Conservation (phyloP, 2,329 filamentous ascomycete species). For the Geosmithia putterillii region DNA sequence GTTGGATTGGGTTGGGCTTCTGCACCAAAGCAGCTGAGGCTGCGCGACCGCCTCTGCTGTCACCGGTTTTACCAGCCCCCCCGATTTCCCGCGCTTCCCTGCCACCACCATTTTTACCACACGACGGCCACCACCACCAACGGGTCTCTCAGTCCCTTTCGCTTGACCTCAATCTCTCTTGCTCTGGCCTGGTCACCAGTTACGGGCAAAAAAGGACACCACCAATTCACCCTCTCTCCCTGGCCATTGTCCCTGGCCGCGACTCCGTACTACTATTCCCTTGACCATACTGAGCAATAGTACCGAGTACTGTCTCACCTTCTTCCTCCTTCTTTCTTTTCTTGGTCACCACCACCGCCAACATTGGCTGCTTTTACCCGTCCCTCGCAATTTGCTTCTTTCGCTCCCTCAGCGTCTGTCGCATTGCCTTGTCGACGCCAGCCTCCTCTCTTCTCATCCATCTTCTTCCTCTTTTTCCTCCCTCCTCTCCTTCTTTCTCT, state of each 20-base stretch:
- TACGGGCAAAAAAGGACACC: neutral
- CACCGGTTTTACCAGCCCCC: conserved; percentile 5
- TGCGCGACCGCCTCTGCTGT: neutral
- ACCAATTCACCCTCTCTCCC: neutral
- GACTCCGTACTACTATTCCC: neutral
- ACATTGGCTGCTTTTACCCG: neutral
- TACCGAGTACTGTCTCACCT: neutral
- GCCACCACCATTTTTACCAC: conserved; percentile 6
- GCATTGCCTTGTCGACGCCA: neutral
- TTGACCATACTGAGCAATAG: no score
- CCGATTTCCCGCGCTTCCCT: conserved; percentile 4
- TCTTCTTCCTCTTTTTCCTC: no score
- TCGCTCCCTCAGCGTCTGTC: no score
- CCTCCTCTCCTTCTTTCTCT: no score
- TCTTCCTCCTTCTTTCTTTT: neutral
- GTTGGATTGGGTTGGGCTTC: no score
- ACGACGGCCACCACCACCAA: neutral
- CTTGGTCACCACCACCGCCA: neutral
- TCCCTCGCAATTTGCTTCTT: neutral
- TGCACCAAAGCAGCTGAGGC: no score
- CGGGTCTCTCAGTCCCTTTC: neutral
- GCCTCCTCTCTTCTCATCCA: neutral
- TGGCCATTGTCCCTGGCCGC: neutral
- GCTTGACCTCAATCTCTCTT: neutral
- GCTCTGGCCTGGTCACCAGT: neutral